Base-by-base conservation (phyloP, 768 basidiomycete species). In the Boletus bicolor region DNA sequence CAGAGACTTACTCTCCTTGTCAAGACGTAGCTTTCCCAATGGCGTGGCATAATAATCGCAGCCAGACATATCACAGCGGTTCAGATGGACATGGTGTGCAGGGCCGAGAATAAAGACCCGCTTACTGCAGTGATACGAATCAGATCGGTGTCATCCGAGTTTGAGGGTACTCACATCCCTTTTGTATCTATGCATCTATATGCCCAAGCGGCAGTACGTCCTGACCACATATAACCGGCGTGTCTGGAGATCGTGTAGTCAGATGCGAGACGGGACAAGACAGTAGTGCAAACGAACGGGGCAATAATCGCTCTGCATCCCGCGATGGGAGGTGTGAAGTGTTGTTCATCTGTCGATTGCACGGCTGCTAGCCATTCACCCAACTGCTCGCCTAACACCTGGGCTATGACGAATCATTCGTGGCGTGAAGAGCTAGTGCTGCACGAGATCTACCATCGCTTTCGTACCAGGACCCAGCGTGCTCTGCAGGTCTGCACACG, bases 201-300 rank as follows among this genome's bases (percentile, higher is more conserved):
- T 0, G 96, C 96, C 93, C 93, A 98, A 3, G 93, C 96, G 3
- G 97, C 96, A 1, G 95, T 80, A 5, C 84, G 86, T 21, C 97
- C 97, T 51, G 94, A 97, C 73, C 97, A 98, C 5, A 85, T 81
- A 74, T 95, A 98, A 6, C 97, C 97, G 2, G 97, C 97, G 71
- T 99, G 97, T 10, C 95, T 98, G 68, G 24, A 39, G 10, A 64
- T 39, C 9, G 36, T 19, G 24, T 12, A 9, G 37, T 67, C 32
- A 68, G 57, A 50, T 34, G 34, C 15, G 12, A 49, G 43, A 35
- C 17, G 45, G 36, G 39, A 28, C 11, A 47, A 41, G 55, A 46
- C 15, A 36, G 19, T 28, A 30, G 35, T 46, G 52, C 32, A 43
- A 41, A 79, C 92, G 62, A 64, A 98, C 94, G 97, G 97, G 19